A percentile compares a stretch with the other conserved stretches of the same genome.
Conservation (phyloP, 768 basidiomycete species). For the Mrakia hoshinonis region DNA sequence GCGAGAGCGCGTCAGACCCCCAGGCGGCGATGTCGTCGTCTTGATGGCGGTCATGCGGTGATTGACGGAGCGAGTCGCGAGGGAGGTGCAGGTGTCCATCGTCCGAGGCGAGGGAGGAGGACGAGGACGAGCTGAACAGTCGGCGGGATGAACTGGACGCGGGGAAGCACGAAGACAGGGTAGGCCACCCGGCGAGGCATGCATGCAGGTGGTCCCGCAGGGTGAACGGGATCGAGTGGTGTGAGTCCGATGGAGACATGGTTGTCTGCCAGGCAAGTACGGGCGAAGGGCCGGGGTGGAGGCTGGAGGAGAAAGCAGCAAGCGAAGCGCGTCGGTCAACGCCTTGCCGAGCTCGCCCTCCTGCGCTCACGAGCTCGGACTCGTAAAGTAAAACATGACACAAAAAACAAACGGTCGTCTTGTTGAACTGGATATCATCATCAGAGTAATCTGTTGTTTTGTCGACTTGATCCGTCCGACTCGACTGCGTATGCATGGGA, state of each 20-base stretch:
- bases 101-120: neutral
- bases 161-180: neutral
- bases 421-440: no score
- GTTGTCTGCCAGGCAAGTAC: neutral
- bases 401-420: no score
- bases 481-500: no score
- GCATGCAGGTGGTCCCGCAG: conserved; percentile 8
- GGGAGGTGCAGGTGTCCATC: neutral
- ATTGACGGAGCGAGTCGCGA: neutral
- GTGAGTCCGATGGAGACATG: neutral
- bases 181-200: conserved; percentile 8
- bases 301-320: neutral
- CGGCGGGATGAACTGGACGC: conserved; percentile 6
- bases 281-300: neutral
- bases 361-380: no score
- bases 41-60: neutral
- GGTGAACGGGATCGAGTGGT: conserved; percentile 3
- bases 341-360: no score
- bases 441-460: no score
- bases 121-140: conserved; percentile 3
- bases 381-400: no score
- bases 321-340: neutral
- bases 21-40: conserved; percentile 14
- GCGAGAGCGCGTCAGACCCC: conserved; percentile 16
- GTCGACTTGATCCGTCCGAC: no score